Evolutionary conservation across 1,284 basidiomycete genomes (phyloP).

Genomic region (Boletus semigastroideus): DNA sequence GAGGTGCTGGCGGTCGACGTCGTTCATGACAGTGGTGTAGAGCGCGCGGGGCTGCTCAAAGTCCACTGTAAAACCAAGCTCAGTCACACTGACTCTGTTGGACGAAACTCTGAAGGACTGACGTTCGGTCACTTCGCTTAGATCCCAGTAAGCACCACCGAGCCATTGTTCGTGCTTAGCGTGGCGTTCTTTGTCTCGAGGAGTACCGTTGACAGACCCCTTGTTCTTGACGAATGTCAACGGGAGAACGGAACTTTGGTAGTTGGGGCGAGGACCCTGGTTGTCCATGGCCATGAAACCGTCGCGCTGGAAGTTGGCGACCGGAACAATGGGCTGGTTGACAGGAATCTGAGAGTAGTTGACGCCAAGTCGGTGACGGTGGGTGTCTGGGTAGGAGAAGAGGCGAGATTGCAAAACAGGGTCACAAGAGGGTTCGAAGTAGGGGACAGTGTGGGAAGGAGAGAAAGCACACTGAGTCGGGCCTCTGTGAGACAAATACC

Average conservation of each 20-base stretch:
- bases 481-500: conserved; percentile 18
- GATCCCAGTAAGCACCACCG: conserved; percentile 70
- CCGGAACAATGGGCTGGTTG: conserved; percentile 72
- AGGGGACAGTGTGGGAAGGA: conserved; percentile 83
- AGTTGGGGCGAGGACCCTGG: conserved; percentile 85
- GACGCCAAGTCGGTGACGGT: conserved; percentile 80
- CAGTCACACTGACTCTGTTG: neutral
- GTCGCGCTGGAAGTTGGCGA: conserved; percentile 88
- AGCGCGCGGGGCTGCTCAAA: conserved; percentile 88
- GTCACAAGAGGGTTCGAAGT: conserved; percentile 86
- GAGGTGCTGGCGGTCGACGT: conserved; percentile 65
- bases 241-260: conserved; percentile 73
- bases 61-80: conserved; percentile 55
- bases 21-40: conserved; percentile 77
- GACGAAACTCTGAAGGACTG: conserved; percentile 35
- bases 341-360: conserved; percentile 93
- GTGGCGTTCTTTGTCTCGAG: conserved; percentile 38
- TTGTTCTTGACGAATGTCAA: conserved; percentile 48
- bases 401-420: conserved; percentile 91
- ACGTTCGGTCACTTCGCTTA: conserved; percentile 80
- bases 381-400: conserved; percentile 95
- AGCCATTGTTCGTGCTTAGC: conserved; percentile 74
- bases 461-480: conserved; percentile 70
- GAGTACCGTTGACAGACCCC: conserved; percentile 39
- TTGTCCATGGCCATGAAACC: conserved; percentile 69